Base-by-base conservation (phyloP, 2,329 filamentous ascomycete species). In the Salinomyces thailandicus region DNA sequence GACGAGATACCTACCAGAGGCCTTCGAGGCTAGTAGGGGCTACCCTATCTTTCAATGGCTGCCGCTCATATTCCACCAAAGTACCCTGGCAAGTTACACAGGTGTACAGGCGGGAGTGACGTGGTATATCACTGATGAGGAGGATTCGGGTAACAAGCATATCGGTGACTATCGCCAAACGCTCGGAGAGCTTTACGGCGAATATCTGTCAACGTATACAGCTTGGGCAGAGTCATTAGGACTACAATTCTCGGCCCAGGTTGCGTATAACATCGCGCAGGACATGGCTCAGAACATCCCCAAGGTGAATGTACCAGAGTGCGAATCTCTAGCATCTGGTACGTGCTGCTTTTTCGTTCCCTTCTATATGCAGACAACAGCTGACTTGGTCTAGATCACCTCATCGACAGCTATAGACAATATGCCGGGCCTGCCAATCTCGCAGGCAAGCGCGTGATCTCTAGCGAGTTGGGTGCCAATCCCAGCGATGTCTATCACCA, bases 251-350 rank as follows among this genome's bases (percentile, higher is more conserved):
- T 58, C 53, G 2, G 46, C 50, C 2, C 58, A 61, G 37, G 48
- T 54, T 5, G 46, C 44, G 5, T 60, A 61, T 41, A 60, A 60
- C 36, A 24, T 60, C 3, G 55, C 57, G 2, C 44, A 60, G 31
- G 48, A 59, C 16, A 58, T 58, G 54, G 38, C 51, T 11, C 41
- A 45, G 2, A 50, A 55, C 33, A 43, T 59, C 11, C 49, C 55
- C 2, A 31, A 50, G 5, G 46, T 57, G 6, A 51, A 58, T 19
- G 57, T 45, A 2, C 58, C 58, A 2, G 58, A 61, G 36, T 49
- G 46, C 17, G 58, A 61, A 40, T 54, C 52, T 5, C 46, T 24
- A 24, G n/a, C n/a, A n/a, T n/a, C n/a, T n/a, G n/a, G n/a, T n/a
- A n/a, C n/a, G n/a, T n/a, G n/a, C n/a, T n/a, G n/a, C n/a, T n/a